These are phyloP conservation scores for Phaeosphaeriaceae sp. DNA, from an alignment of 2,329 filamentous ascomycete genomes.

Conservation along the genomic window DNA sequence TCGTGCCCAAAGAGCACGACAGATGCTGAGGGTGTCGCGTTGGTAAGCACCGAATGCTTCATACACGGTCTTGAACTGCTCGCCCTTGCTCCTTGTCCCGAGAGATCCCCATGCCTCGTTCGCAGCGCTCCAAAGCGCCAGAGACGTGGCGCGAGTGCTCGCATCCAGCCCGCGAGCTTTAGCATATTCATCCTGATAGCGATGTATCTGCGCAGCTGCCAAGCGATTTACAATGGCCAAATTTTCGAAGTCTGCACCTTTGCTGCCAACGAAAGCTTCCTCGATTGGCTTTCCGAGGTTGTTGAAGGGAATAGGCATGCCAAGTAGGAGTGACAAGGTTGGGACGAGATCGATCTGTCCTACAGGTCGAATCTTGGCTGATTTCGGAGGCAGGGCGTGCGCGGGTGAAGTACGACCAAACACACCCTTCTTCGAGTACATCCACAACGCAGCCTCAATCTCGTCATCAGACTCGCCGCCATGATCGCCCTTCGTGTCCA, in stretches of 20 bases:
- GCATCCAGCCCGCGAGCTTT: conserved; percentile 73
- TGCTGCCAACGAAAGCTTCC: conserved; percentile 82
- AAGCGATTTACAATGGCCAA: conserved; percentile 79
- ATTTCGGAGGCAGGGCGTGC: conserved; percentile 66
- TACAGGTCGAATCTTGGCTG: conserved; percentile 78
- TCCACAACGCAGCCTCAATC: conserved; percentile 93
- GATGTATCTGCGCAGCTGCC: conserved; percentile 83
- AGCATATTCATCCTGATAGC: conserved; percentile 87
- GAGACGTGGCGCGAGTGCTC: conserved; percentile 63
- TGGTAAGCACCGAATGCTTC: conserved; percentile 77
- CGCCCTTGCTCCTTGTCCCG: conserved; percentile 44
- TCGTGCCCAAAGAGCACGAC: conserved; percentile 86
- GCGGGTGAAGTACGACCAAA: conserved; percentile 80
- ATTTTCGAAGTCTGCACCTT: conserved; percentile 76
- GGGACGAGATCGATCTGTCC: conserved; percentile 94
- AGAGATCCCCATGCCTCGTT: conserved; percentile 61
- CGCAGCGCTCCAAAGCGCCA: conserved; percentile 67
- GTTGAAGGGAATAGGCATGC: conserved; percentile 94
- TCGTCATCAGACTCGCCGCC: conserved; percentile 98
- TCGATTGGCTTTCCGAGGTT: conserved; percentile 93
- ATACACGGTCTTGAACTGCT: conserved; percentile 55
- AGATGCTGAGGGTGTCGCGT: conserved; percentile 77
- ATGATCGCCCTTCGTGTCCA: conserved; percentile 97
- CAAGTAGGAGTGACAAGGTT: conserved; percentile 85
- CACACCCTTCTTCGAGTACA: conserved; percentile 89